Evolutionary conservation across 495 filamentous ascomycete genomes (phyloP).

Genomic region (Pseudotulostoma volvatum): DNA sequence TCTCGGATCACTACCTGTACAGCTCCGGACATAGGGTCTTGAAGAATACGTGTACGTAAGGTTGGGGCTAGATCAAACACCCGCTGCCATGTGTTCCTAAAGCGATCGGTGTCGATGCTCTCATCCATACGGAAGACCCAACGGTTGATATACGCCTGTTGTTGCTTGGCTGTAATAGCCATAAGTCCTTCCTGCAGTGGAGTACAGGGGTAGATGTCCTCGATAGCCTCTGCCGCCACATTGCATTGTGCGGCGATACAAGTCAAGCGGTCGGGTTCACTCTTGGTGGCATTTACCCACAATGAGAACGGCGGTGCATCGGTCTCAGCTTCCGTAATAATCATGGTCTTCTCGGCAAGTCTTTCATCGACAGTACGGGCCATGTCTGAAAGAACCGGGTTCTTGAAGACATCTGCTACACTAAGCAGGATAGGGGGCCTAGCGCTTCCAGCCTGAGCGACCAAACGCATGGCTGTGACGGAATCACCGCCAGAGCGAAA

Average conservation of each 20-base stretch:
- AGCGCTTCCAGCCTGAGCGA: slow-evolving; percentile 16
- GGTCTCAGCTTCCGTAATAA: neutral
- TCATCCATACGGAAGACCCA: slow-evolving; percentile 15
- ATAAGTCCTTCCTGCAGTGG: slow-evolving; percentile 43
- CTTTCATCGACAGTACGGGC: no score
- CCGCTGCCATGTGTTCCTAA: slow-evolving; percentile 32
- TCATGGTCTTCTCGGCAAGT: no score
- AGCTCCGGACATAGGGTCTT: slow-evolving; percentile 28
- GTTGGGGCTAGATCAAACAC: slow-evolving; percentile 18
- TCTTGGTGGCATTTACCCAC: neutral
- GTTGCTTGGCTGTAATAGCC: slow-evolving; percentile 30
- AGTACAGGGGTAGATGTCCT: slow-evolving; percentile 43
- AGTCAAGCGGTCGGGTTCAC: slow-evolving; percentile 7
- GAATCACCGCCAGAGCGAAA: slow-evolving; percentile 38
- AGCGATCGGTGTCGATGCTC: slow-evolving; percentile 22
- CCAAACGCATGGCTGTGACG: slow-evolving; percentile 37
- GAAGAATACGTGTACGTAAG: slow-evolving; percentile 39
- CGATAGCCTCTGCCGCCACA: slow-evolving; percentile 16
- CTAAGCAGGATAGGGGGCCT: slow-evolving; percentile 5
- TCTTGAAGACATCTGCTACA: slow-evolving; percentile 10
- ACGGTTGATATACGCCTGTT: slow-evolving; percentile 32
- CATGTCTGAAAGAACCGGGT: slow-evolving; percentile 17
- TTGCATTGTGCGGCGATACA: slow-evolving; percentile 6
- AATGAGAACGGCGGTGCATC: neutral
- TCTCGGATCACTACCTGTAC: slow-evolving; percentile 38